phyloP scores from a whole-genome alignment of 768 basidiomycete genomes.

The Postia placenta region DNA sequence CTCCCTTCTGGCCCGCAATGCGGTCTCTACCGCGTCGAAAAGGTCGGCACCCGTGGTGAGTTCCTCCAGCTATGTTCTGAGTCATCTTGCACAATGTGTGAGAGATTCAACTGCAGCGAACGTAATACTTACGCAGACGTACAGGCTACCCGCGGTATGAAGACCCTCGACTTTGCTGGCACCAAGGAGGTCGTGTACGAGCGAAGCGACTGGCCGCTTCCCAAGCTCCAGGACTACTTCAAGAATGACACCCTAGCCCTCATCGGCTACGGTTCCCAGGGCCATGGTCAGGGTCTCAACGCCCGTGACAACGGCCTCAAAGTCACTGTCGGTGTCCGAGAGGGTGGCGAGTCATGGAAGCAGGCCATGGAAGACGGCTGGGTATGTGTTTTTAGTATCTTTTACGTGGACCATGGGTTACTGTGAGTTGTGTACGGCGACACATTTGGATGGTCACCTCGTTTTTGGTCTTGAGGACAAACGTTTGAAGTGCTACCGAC shows the following conservation, averaged over 20 bases:
- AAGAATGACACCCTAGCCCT: slow-evolving; percentile 99
- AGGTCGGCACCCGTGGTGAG: slow-evolving; percentile 33
- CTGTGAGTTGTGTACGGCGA: too few relatives aligned
- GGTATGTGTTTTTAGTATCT: slow-evolving; percentile 43
- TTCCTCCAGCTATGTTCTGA: too few relatives aligned
- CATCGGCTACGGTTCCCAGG: slow-evolving; percentile 98
- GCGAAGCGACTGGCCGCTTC: slow-evolving; percentile 94
- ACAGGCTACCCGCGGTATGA: slow-evolving; percentile 71
- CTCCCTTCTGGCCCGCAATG: slow-evolving; percentile 48
- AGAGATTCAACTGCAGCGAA: too few relatives aligned
- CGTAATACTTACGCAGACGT: neutral
- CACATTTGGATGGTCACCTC: too few relatives aligned
- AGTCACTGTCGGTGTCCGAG: slow-evolving; percentile 96
- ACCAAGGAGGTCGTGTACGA: slow-evolving; percentile 92
- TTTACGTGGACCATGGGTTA: neutral
- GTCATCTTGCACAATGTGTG: too few relatives aligned
- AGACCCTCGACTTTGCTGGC: slow-evolving; percentile 96
- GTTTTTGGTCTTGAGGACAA: too few relatives aligned
- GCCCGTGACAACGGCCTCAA: slow-evolving; percentile 99
- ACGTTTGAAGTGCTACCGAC: too few relatives aligned
- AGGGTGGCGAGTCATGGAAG: slow-evolving; percentile 94
- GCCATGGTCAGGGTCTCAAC: slow-evolving; percentile 97
- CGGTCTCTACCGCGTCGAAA: slow-evolving; percentile 29
- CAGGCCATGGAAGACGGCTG: slow-evolving; percentile 95
- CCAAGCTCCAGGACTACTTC: slow-evolving; percentile 99